phyloP scores from a whole-genome alignment of 2,329 filamentous ascomycete genomes.

The Neofusicoccum cordaticola region DNA sequence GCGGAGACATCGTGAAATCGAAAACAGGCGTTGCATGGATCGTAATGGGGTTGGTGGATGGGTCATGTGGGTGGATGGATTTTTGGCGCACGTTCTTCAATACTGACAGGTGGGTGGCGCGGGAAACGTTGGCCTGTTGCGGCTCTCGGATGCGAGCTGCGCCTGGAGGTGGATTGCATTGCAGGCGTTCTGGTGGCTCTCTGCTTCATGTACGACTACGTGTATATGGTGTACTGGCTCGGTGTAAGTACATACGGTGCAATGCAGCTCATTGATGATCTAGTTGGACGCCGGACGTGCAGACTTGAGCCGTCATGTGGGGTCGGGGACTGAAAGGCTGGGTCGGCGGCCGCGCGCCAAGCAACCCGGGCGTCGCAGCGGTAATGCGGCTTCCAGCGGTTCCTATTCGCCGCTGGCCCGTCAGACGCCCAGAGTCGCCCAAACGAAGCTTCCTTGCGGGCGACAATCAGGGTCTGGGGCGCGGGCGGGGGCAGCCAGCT shows the following conservation, averaged over 20 bases:
- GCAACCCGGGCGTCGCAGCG: not conserved
- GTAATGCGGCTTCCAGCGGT: not conserved
- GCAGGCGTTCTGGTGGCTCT: slow-evolving; percentile 9
- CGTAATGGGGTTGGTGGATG: slow-evolving; percentile 8
- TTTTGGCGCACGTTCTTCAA: slow-evolving; percentile 15
- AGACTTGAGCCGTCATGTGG: not conserved
- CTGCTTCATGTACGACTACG: slow-evolving; percentile 11
- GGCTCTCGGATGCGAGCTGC: not conserved
- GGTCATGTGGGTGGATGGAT: slow-evolving; percentile 11
- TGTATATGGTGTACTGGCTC: not conserved
- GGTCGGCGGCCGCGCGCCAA: slow-evolving; percentile 1
- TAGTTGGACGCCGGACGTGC: not conserved
- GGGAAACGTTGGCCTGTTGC: not conserved
- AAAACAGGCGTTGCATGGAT: slow-evolving; percentile 3
- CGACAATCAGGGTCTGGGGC: not conserved
- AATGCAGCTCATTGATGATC: not conserved
- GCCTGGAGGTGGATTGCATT: not conserved
- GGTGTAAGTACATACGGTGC: not conserved
- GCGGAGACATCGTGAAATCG: slow-evolving; percentile 9
- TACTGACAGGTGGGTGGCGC: not conserved
- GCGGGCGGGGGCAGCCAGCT: not conserved
- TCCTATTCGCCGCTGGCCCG: not conserved
- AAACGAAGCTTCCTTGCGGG: not conserved
- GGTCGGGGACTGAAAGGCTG: slow-evolving; percentile 2
- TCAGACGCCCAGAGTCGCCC: not conserved